Conservation (phyloP, 2,329 filamentous ascomycete species). For the Venturia effusa region DNA sequence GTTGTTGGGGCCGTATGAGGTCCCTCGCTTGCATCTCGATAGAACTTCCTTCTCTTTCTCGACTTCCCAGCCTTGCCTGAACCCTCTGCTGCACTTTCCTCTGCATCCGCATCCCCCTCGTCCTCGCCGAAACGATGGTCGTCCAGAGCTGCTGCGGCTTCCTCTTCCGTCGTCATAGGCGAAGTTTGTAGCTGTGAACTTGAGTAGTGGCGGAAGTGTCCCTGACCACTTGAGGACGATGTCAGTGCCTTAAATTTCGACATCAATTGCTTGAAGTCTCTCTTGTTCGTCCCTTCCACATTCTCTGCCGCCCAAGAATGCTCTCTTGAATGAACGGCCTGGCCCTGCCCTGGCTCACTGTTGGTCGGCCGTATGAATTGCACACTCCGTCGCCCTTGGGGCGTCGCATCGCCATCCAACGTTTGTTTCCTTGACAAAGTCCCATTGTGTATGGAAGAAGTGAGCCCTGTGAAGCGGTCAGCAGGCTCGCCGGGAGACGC, state of each 20-base stretch:
- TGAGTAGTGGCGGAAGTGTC: not conserved
- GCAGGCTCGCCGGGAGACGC: constrained; percentile 14
- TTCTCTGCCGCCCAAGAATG: constrained; percentile 54
- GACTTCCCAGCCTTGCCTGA: constrained; percentile 21
- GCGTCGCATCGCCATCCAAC: constrained; percentile 23
- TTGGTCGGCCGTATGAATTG: constrained; percentile 53
- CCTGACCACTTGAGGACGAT: constrained; percentile 19
- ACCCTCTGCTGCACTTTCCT: constrained; percentile 72
- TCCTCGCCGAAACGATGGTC: constrained; percentile 6
- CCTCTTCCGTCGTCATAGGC: constrained; percentile 34
- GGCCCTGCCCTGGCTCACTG: constrained; percentile 28
- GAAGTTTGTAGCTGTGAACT: constrained; percentile 17
- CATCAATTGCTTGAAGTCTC: constrained; percentile 53
- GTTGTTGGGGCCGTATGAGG: constrained; percentile 58
- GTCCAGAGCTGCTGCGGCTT: constrained; percentile 46
- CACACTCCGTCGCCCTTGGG: constrained; percentile 52
- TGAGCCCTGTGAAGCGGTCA: constrained; percentile 16
- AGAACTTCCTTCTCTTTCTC: constrained; percentile 6
- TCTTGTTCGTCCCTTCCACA: constrained; percentile 41
- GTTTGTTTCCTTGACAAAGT: constrained; percentile 8
- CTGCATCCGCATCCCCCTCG: constrained; percentile 68
- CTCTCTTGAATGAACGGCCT: constrained; percentile 42
- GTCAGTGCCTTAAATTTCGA: constrained; percentile 68
- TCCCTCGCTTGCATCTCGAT: constrained; percentile 38
- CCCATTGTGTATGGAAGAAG: constrained; percentile 4